Base-by-base conservation (phyloP, 257 asterid species). In the Ligustrum vulgare region DNA sequence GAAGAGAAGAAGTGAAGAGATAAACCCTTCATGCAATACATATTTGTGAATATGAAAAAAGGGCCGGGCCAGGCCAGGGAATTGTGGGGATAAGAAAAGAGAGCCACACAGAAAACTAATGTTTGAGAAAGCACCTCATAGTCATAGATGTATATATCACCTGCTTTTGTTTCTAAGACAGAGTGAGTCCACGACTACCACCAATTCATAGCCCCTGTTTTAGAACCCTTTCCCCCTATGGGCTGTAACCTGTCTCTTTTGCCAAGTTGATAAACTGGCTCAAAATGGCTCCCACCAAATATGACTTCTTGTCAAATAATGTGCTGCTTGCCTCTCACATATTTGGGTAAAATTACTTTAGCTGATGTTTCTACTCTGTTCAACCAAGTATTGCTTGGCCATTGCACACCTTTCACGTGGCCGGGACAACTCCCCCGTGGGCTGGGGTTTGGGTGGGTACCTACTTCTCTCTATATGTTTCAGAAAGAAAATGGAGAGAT, bases 171-270 rank as follows among this genome's bases (percentile, higher is more conserved):
- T 67, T 80, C 80, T 81, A 82, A 84, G 82, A 90, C 79, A 85
- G 82, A 86, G 84, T 72, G 83, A 85, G 91, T 87, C 96, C 96
- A 89, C 96, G 93, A 86, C 85, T 83, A 78, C 91, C 91, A 86
- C 87, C 89, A 70, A 77, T 85, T 82, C 83, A 81, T 74, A 68
- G 76, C 86, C 82, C 62, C 69, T 79, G 34, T 62, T 72, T 8
- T 43, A 68, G 64, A 67, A 43, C 25, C 65, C 67, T 51, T 73
- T 68, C 81, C 80, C 77, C 65, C 77, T 74, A 71, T 73, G 54
- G 78, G 67, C 43, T 77, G 82, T 78, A 54, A 80, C 72, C 43
- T 77, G 82, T 78, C 84, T 39, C 80, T 79, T 71, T 69, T 63
- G 72, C 35, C 82, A 58, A 60, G 64, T 79, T 71, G 78, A 32